phyloP scores from a whole-genome alignment of 352 stramenopile species.

The Pythium sukuiense region DNA sequence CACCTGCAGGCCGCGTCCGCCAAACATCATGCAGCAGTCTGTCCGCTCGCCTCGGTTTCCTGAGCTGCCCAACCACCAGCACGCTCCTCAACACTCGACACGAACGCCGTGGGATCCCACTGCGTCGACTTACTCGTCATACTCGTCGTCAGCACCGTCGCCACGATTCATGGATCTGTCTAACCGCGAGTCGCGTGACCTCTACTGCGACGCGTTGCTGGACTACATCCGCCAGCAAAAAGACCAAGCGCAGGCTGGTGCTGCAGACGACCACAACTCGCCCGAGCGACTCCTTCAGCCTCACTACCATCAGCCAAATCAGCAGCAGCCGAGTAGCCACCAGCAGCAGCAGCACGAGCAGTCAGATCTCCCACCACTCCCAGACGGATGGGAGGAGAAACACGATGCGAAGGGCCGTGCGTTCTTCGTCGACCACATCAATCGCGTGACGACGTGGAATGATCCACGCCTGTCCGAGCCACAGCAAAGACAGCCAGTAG shows the following conservation, averaged over 20 bases:
- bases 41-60: slow-evolving; percentile 30
- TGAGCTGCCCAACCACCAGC: slow-evolving; percentile 16
- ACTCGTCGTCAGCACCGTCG: slow-evolving; percentile 15
- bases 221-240: slow-evolving; percentile 75
- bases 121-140: slow-evolving; percentile 16
- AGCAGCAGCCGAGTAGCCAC: neutral
- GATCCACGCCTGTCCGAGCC: slow-evolving; percentile 35
- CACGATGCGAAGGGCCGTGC: slow-evolving; percentile 58
- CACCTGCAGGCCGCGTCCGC: slow-evolving; percentile 49
- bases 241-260: slow-evolving; percentile 32
- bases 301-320: neutral
- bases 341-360: slow-evolving; percentile 8
- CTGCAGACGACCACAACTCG: slow-evolving; percentile 1
- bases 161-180: slow-evolving; percentile 40
- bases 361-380: slow-evolving; percentile 31
- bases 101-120: slow-evolving; percentile 23
- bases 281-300: neutral
- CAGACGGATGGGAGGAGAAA: slow-evolving; percentile 72
- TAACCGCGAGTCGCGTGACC: slow-evolving; percentile 52
- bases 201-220: slow-evolving; percentile 68
- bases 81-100: neutral
- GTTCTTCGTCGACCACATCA: slow-evolving; percentile 81
- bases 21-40: slow-evolving; percentile 49
- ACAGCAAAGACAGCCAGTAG: neutral
- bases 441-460: slow-evolving; percentile 68